A percentile compares a stretch with the other conserved stretches of the same genome.
Evolutionary conservation across 1,284 basidiomycete species (phyloP).

Genomic region (Microbotryum lychnidis-dioicae): DNA sequence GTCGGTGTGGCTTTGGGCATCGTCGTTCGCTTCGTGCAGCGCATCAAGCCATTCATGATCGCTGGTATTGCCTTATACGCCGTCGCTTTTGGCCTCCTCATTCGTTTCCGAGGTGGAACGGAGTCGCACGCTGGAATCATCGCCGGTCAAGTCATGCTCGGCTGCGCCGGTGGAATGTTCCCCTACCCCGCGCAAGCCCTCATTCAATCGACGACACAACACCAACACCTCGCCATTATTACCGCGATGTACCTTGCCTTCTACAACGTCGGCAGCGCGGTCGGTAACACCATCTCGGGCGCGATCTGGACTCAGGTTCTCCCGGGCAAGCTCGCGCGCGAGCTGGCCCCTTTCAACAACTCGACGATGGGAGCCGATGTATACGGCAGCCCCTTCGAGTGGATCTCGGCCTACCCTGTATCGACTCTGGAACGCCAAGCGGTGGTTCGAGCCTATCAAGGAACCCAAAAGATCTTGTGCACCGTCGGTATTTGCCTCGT

Average conservation of each 20-base stretch:
- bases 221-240: conserved; percentile 43
- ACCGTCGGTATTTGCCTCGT: conserved; percentile 39
- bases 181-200: conserved; percentile 42
- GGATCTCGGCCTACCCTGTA: conserved; percentile 36
- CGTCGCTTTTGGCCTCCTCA: conserved; percentile 43
- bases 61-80: conserved; percentile 39
- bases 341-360: conserved; percentile 32
- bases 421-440: conserved; percentile 40
- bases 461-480: conserved; percentile 38
- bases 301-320: conserved; percentile 44
- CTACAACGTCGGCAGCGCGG: conserved; percentile 39
- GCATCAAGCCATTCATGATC: conserved; percentile 43
- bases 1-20: conserved; percentile 40
- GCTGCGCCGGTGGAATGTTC: conserved; percentile 42
- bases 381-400: conserved; percentile 39
- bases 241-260: conserved; percentile 41
- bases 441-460: conserved; percentile 35
- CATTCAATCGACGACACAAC: conserved; percentile 41
- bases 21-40: conserved; percentile 22
- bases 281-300: conserved; percentile 41
- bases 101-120: conserved; percentile 40
- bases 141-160: conserved; percentile 43
- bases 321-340: conserved; percentile 33
- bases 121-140: conserved; percentile 38
- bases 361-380: conserved; percentile 37